Evolutionary conservation across 768 basidiomycete genomes (phyloP), one percentile per base, ranked within the genome.

Genomic region (Brasilioporus rufonigricans): DNA sequence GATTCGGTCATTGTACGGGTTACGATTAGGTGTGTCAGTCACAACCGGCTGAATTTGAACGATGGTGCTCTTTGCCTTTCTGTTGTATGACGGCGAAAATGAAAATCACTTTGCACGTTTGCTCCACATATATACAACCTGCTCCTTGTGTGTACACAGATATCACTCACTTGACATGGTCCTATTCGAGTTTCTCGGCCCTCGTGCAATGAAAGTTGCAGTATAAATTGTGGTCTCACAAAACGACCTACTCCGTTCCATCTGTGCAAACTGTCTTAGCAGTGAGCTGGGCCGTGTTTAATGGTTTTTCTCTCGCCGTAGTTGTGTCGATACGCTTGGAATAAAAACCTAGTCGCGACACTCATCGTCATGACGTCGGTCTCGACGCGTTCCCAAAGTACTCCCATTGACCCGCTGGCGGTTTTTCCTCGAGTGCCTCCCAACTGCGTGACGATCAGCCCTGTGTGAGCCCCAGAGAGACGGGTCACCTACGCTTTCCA

Each of bases 401-500:
- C 63, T 89, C 84, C 93, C 94, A 98, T 71, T 97, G 94, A 21
- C 89, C 89, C 12, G 80, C 77, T 56, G 84, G 83, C 23, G 92
- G 83, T 55, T 84, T 86, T 69, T 92, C 88, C 66, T 87, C 87
- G 58, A 97, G 74, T 16, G 90, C 79, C 69, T 96, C 94, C 93
- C 93, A 97, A 36, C 95, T 93, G 61, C 43, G 55, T 21, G 4
- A 58, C 5, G 31, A 29, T 60, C 41, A 58, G 49, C 54, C 39
- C 40, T 31, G 14, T 46, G 31, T 33, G 39, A 33, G 55, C 51
- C 35, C 55, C 38, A 46, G 12, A 13, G 29, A 44, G 5, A 58
- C 9, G 39, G 46, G 27, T 50, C 50, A 87, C 93, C 71, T 71
- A 98, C 95, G 90, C 83, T 76, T 95, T 96, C 93, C 93, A 98